Conservation (phyloP, 164 flowering plant species). For the Stephania yunnanensis region DNA sequence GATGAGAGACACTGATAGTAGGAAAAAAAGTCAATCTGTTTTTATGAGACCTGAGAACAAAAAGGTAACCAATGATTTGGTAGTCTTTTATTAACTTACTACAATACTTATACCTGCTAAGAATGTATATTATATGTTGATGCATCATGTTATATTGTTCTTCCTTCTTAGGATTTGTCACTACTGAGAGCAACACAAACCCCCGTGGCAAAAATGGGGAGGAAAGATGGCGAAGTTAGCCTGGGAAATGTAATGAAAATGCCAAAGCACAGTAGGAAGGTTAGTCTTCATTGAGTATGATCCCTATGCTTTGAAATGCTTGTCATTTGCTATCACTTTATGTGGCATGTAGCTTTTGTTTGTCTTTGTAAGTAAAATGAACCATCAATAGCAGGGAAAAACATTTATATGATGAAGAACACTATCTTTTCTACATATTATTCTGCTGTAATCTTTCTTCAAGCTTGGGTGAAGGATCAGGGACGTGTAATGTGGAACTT, state of each 20-base stretch:
- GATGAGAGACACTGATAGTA: constrained; percentile 40
- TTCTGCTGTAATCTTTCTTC: neutral
- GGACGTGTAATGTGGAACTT: neutral
- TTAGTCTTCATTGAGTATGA: constrained; percentile 11
- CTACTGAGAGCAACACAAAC: constrained; percentile 37
- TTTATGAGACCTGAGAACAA: constrained; percentile 24
- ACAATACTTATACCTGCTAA: neutral
- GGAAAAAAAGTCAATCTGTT: constrained; percentile 33
- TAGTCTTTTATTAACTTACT: neutral
- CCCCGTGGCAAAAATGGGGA: constrained; percentile 58
- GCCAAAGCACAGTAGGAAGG: constrained; percentile 87
- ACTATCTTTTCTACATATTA: neutral
- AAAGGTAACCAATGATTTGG: constrained; percentile 30
- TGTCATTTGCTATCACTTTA: neutral
- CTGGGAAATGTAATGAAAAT: constrained; percentile 38
- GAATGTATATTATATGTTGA: neutral
- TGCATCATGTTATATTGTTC: constrained; percentile 8
- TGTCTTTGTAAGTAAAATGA: neutral
- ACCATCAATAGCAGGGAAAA: neutral
- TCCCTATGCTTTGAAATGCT: neutral
- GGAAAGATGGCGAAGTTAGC: constrained; percentile 51
- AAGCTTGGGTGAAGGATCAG: neutral
- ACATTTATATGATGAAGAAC: neutral
- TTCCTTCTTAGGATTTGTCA: constrained; percentile 40
- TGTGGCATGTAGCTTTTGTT: neutral